These are phyloP conservation scores for Trypethelium eluteriae DNA, from an alignment of 495 filamentous ascomycete species.

Conservation along the genomic window DNA sequence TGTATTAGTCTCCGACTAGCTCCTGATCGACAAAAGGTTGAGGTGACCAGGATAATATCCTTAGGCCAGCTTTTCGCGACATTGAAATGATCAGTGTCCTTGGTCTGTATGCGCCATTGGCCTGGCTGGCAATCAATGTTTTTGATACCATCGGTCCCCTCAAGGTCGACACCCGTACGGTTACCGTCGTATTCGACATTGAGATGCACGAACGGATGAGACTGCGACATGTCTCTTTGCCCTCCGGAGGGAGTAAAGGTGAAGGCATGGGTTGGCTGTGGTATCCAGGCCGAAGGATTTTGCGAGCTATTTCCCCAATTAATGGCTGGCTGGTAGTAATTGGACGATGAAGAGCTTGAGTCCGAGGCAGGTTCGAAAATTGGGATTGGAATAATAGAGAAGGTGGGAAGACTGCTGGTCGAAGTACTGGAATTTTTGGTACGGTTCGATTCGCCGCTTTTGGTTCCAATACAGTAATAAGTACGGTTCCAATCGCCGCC, in stretches of 20 bases:
- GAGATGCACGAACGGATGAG: neutral
- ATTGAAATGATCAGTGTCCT: slow-evolving; percentile 3
- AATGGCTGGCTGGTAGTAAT: slow-evolving; percentile 5
- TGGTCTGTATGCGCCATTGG: neutral
- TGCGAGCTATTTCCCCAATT: neutral
- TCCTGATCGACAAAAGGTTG: slow-evolving; percentile 2
- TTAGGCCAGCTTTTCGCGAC: neutral
- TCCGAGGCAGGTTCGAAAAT: neutral
- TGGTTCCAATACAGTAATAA: neutral
- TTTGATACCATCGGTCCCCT: neutral
- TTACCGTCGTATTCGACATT: slow-evolving; percentile 1
- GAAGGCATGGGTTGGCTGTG: slow-evolving; percentile 1
- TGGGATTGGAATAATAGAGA: neutral
- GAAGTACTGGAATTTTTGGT: neutral
- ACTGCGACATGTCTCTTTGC: slow-evolving; percentile 3
- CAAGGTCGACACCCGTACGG: slow-evolving; percentile 4
- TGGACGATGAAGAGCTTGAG: neutral
- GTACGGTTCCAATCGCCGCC: neutral
- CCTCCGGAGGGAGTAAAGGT: neutral
- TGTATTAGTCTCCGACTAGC: slow-evolving; percentile 2
- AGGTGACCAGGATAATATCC: neutral
- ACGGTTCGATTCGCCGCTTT: neutral
- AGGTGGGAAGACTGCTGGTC: neutral
- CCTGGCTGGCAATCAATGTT: neutral
- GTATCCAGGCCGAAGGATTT: neutral